These are phyloP conservation scores for Daphne laureola DNA, from an alignment of 441 rosid genomes.

Conservation along the genomic window DNA sequence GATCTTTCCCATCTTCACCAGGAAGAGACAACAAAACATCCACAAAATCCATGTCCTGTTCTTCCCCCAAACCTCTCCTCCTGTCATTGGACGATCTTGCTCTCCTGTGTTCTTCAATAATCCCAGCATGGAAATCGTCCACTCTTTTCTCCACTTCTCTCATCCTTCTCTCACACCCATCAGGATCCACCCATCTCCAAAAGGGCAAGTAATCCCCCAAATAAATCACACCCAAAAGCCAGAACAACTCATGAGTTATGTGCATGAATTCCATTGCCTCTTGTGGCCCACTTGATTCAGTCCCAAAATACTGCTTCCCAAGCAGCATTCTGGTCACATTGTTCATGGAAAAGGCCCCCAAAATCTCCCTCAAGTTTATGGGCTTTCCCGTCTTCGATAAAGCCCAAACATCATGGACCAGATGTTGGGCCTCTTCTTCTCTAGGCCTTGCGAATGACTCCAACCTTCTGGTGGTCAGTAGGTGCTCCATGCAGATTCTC, in stretches of 20 bases:
- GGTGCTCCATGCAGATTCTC: conserved; percentile 67
- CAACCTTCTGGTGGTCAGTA: conserved; percentile 40
- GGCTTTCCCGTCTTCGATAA: conserved; percentile 22
- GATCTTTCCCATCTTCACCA: conserved; percentile 55
- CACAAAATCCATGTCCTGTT: conserved; percentile 56
- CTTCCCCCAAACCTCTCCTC: conserved; percentile 7
- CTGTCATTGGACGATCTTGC: conserved; percentile 16
- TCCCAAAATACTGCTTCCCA: conserved; percentile 75
- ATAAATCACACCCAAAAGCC: conserved; percentile 71
- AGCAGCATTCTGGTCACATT: conserved; percentile 82
- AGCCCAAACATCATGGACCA: conserved; percentile 34
- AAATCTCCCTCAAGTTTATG: conserved; percentile 57
- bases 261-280: conserved; percentile 88
- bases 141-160: conserved; percentile 78
- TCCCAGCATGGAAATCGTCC: conserved; percentile 65
- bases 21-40: conserved; percentile 75
- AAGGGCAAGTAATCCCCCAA: conserved; percentile 80
- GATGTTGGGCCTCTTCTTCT: conserved; percentile 40
- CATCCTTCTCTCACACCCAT: conserved; percentile 72
- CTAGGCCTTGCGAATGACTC: conserved; percentile 42
- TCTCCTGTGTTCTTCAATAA: conserved; percentile 55
- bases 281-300: conserved; percentile 39
- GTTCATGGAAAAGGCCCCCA: conserved; percentile 87
- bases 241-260: conserved; percentile 59
- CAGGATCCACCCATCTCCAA: conserved; percentile 88